Evolutionary conservation across 768 basidiomycete species (phyloP), one percentile per base, ranked within the genome.

Genomic region (Boletus coccyginus): DNA sequence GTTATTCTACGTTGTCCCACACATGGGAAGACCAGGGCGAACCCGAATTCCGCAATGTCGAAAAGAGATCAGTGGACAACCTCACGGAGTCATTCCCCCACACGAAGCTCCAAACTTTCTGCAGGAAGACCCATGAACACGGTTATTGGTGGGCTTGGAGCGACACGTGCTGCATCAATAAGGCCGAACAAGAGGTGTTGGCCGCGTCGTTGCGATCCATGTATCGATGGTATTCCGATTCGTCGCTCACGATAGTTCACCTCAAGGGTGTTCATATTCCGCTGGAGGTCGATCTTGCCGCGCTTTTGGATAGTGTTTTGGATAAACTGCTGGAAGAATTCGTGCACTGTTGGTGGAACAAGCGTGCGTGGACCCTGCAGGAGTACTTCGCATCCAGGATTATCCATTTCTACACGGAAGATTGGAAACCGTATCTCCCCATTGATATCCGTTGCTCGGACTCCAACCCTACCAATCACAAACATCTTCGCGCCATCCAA

Each of bases 111-210:
- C 47, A 38, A 36, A 53, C 12, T 5, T 65, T 65, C 21, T 65
- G 64, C 51, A 17, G 12, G 33, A 54, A n/a, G 11, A 41, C 56
- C 7, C 38, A 1, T 14, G 46, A 60, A 0, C 43, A 54, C 7
- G 65, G 58, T 8, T 66, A 54, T 32, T 5, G 7, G n/a, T 66
- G 64, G 65, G 69, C 58, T 45, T 69, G 61, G 67, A 55, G 55
- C 1, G 67, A 68, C 21, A 67, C 67, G 0, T 64, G 60, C n/a
- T 69, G 67, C 31, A 67, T 69, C 27, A 62, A 69, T 53, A 67
- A 67, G 42, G 42, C 29, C 38, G 62, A 56, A 24, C 55, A 19
- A n/a, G 52, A 57, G 0, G 62, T 59, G 24, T 42, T 62, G 42
- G 44, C 51, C 27, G 27, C 53, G 45, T 62, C 68, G 3, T 52